Percentiles rank a stretch among this genome's conserved stretches.
These are phyloP conservation scores for Leccinum boreale DNA, from an alignment of 768 basidiomycete genomes.

Conservation along the genomic window DNA sequence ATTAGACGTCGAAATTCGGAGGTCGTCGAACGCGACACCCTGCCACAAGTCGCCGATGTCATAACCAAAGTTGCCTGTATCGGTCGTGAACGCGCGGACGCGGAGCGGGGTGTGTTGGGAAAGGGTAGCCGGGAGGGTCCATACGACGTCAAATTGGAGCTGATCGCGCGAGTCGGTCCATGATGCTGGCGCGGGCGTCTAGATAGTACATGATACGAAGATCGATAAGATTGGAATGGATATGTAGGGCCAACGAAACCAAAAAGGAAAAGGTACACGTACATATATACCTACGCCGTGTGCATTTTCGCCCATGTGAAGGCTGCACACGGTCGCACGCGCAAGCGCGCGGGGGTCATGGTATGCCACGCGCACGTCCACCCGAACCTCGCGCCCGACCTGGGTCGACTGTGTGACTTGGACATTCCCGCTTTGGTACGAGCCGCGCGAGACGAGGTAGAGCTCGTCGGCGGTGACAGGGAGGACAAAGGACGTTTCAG, in stretches of 20 bases:
- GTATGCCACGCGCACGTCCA: constrained; percentile 33
- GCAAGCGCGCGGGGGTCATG: constrained; percentile 18
- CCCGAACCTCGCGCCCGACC: constrained; percentile 13
- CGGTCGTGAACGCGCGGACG: constrained; percentile 28
- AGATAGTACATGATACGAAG: background rate
- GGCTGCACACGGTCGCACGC: constrained; percentile 30
- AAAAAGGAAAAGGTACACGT: background rate
- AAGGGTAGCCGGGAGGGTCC: constrained; percentile 27
- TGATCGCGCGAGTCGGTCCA: constrained; percentile 8
- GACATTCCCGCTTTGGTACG: constrained; percentile 21
- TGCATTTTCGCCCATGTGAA: constrained; percentile 24
- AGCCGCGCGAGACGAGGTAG: constrained; percentile 35
- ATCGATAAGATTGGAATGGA: background rate
- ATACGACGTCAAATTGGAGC: constrained; percentile 27
- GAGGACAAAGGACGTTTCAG: constrained; percentile 28
- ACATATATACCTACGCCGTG: constrained; percentile 40
- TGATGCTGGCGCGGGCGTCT: constrained; percentile 14
- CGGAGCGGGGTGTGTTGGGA: constrained; percentile 11
- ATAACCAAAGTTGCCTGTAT: constrained; percentile 30
- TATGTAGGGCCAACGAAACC: background rate
- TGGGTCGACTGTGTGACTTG: constrained; percentile 12
- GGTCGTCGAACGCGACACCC: constrained; percentile 24
- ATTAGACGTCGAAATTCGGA: constrained; percentile 26
- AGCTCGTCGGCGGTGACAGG: constrained; percentile 28
- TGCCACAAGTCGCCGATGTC: constrained; percentile 26